A percentile compares a stretch with the other conserved stretches of the same genome.
These are phyloP conservation scores for Boletus bicolor DNA, from an alignment of 768 basidiomycete species.

Conservation along the genomic window DNA sequence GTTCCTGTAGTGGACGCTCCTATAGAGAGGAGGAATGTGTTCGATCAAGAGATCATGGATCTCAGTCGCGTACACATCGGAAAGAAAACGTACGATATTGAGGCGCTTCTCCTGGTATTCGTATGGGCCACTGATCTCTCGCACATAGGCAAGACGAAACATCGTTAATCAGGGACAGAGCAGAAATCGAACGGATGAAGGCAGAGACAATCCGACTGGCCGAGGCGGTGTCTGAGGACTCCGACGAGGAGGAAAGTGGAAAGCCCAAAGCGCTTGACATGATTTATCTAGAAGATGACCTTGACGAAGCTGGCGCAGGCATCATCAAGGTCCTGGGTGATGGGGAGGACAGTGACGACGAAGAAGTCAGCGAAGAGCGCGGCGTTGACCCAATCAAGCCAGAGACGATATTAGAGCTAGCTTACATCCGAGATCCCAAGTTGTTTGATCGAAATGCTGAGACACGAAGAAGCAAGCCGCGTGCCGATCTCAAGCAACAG, in stretches of 20 bases:
- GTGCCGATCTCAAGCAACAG: constrained; percentile 61
- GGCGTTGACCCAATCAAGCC: constrained; percentile 31
- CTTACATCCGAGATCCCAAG: constrained; percentile 72
- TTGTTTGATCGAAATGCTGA: constrained; percentile 73
- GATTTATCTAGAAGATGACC: constrained; percentile 53
- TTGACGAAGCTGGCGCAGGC: constrained; percentile 40
- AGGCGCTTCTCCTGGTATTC: neutral
- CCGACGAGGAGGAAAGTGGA: constrained; percentile 58
- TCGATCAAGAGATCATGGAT: constrained; percentile 72
- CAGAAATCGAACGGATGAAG: constrained; percentile 73
- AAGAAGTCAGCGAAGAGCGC: constrained; percentile 31
- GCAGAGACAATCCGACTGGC: constrained; percentile 76
- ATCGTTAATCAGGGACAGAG: constrained; percentile 51
- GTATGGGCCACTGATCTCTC: constrained; percentile 2
- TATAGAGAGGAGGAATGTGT: constrained; percentile 65
- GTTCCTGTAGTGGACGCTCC: constrained; percentile 13
- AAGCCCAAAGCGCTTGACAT: constrained; percentile 18
- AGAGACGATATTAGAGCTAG: constrained; percentile 69
- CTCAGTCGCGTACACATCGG: constrained; percentile 55
- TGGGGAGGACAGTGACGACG: constrained; percentile 47
- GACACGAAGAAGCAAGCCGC: constrained; percentile 66
- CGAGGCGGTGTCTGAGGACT: constrained; percentile 60
- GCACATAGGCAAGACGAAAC: constrained; percentile 42
- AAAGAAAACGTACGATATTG: constrained; percentile 54
- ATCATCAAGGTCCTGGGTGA: constrained; percentile 54